A percentile compares a stretch with the other conserved stretches of the same genome.
phyloP scores from a whole-genome alignment of 2,329 filamentous ascomycete genomes.

The Cladosporium phlei region DNA sequence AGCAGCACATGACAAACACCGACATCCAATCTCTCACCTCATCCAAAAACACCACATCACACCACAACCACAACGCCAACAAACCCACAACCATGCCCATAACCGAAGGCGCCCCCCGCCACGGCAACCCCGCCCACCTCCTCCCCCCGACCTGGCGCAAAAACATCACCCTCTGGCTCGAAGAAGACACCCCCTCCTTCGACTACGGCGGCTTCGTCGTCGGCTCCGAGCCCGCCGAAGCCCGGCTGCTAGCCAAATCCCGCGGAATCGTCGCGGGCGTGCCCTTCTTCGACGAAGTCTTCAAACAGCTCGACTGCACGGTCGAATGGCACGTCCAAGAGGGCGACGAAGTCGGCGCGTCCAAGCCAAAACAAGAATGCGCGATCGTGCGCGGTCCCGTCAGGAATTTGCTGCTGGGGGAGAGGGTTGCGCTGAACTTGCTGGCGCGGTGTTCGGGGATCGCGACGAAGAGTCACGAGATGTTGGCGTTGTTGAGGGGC shows the following conservation, averaged over 20 bases:
- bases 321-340: constrained; percentile 84
- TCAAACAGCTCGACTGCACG: constrained; percentile 79
- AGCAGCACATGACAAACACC: too few relatives aligned
- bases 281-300: constrained; percentile 94
- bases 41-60: too few relatives aligned
- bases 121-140: constrained; percentile 64
- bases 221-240: constrained; percentile 56
- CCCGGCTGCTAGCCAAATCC: constrained; percentile 53
- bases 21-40: too few relatives aligned
- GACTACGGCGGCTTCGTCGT: constrained; percentile 98
- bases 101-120: constrained; percentile 50
- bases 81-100: constrained; percentile 27
- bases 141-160: constrained; percentile 82
- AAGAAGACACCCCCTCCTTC: constrained; percentile 92
- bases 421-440: constrained; percentile 87
- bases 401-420: constrained; percentile 78
- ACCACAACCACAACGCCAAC: background rate
- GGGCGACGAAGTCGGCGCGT: constrained; percentile 61
- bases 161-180: constrained; percentile 76
- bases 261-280: constrained; percentile 81
- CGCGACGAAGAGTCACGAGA: constrained; percentile 57
- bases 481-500: constrained; percentile 49
- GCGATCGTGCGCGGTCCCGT: constrained; percentile 84
- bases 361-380: constrained; percentile 57
- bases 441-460: constrained; percentile 88